Percentiles rank a stretch among this genome's conserved stretches.
Evolutionary conservation across 1,284 basidiomycete genomes (phyloP).

Genomic region (Schizophyllum commune): DNA sequence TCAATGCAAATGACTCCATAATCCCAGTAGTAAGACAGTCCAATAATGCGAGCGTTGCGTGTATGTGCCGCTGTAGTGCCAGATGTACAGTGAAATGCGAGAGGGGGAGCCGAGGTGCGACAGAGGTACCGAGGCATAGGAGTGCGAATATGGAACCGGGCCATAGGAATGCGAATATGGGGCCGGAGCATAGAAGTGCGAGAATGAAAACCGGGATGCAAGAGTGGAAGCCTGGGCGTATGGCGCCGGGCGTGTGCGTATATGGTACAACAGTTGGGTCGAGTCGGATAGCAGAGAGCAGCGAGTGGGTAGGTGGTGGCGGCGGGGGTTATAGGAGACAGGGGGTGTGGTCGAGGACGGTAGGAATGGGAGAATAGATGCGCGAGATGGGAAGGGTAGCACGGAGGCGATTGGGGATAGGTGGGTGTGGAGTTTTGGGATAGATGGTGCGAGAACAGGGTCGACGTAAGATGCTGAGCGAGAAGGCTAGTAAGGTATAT

Average conservation of each 20-base stretch:
- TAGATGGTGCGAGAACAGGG: background rate
- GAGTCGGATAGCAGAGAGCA: background rate
- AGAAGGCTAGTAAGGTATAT: background rate
- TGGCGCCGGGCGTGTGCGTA: background rate
- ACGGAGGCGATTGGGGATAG: no score
- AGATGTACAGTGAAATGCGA: no score
- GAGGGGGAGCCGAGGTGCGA: no score
- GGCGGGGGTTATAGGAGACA: background rate
- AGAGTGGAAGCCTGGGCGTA: background rate
- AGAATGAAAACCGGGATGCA: no score
- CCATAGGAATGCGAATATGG: background rate
- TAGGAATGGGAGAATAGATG: no score
- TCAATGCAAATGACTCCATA: no score
- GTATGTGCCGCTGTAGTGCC: no score
- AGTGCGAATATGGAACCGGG: background rate
- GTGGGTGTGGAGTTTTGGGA: background rate
- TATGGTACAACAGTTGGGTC: background rate
- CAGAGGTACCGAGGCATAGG: background rate
- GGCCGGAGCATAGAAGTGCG: background rate
- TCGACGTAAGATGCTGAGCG: background rate
- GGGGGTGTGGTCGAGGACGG: background rate
- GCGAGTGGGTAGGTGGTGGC: background rate
- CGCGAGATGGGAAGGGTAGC: no score
- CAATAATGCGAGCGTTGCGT: no score
- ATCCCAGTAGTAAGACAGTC: no score